Evolutionary conservation across 164 flowering plant genomes (phyloP).

Genomic region (Vitis amurensis): DNA sequence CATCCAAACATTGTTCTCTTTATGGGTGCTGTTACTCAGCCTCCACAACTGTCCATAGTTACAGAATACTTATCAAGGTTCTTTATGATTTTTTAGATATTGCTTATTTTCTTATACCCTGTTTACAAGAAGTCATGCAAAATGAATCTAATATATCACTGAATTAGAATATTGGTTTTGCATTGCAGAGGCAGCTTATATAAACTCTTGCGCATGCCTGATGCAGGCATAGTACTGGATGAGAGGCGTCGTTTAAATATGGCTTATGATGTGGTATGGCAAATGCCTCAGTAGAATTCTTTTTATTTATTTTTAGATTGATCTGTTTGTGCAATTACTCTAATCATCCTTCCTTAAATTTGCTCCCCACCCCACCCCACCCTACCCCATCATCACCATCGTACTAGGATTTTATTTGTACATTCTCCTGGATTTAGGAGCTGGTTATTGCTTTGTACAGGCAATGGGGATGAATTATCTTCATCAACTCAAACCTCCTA

Average conservation of each 20-base stretch:
- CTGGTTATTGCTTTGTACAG: slow-evolving; percentile 31
- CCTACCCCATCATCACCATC: not conserved
- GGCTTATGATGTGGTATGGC: slow-evolving; percentile 95
- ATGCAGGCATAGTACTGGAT: slow-evolving; percentile 76
- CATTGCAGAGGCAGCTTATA: slow-evolving; percentile 88
- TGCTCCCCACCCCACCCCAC: too few species aligned
- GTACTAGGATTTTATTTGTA: not conserved
- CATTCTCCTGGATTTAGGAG: too few species aligned
- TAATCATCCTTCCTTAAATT: too few species aligned
- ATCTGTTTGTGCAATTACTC: too few species aligned
- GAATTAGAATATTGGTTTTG: slow-evolving; percentile 7
- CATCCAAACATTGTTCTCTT: slow-evolving; percentile 99
- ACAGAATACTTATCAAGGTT: slow-evolving; percentile 97
- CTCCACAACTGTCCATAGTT: slow-evolving; percentile 93
- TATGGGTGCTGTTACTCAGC: slow-evolving; percentile 97
- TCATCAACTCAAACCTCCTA: slow-evolving; percentile 90
- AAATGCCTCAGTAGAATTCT: not conserved
- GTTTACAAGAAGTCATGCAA: not conserved
- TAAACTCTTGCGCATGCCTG: slow-evolving; percentile 83
- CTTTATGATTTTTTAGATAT: not conserved
- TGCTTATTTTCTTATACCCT: not conserved
- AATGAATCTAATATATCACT: not conserved
- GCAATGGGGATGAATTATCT: slow-evolving; percentile 99
- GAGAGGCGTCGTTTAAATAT: slow-evolving; percentile 85
- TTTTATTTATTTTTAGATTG: not conserved